Conservation (phyloP, 2,329 filamentous ascomycete species). For the Hirsutella rhossiliensis region DNA sequence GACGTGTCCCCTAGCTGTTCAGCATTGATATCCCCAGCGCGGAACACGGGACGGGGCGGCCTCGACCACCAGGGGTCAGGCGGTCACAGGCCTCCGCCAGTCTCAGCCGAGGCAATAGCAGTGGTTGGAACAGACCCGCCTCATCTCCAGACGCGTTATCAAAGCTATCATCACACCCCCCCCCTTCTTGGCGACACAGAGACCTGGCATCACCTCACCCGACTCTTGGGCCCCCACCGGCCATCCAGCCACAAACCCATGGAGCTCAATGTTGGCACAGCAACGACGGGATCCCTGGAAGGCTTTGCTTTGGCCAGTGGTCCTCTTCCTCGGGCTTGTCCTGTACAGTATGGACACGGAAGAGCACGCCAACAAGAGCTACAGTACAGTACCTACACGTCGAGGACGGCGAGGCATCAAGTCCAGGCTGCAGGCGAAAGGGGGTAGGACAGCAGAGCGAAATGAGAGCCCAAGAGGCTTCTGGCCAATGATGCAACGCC, state of each 20-base stretch:
- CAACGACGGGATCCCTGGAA: constrained; percentile 6
- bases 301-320: background rate
- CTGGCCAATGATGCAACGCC: background rate
- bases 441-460: background rate
- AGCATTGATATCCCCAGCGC: too few species aligned
- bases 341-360: background rate
- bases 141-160: background rate
- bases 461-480: background rate
- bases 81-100: too few species aligned
- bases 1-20: too few species aligned
- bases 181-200: background rate
- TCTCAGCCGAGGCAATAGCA: too few species aligned
- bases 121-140: too few species aligned
- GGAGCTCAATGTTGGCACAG: constrained; percentile 11
- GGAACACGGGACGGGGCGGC: too few species aligned
- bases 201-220: background rate
- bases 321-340: background rate
- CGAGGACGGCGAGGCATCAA: background rate
- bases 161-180: background rate
- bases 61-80: too few species aligned
- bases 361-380: background rate
- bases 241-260: constrained; percentile 6
- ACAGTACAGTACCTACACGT: background rate
- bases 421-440: background rate
- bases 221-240: background rate